Evolutionary conservation across 768 basidiomycete genomes (phyloP).

Genomic region (Tricholoma bakamatsutake): DNA sequence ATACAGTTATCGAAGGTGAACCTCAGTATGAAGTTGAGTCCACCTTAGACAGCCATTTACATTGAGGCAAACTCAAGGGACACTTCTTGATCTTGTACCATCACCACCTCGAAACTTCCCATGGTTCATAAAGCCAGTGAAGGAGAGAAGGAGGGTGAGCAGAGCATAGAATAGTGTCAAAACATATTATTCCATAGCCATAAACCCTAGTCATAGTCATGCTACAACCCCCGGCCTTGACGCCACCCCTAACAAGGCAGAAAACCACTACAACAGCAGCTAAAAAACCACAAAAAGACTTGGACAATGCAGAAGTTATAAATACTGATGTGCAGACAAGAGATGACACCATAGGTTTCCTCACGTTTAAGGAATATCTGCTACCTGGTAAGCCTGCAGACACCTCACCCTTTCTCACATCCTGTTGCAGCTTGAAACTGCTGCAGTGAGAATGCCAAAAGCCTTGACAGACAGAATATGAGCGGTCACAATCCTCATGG

Average conservation of each 20-base stretch:
- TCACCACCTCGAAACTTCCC: too few species aligned
- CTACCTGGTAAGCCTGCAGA: not conserved
- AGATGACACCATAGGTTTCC: not conserved
- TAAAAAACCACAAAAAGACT: not conserved
- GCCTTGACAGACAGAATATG: not conserved
- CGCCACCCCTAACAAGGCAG: not conserved
- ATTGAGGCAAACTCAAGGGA: too few species aligned
- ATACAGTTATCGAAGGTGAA: too few species aligned
- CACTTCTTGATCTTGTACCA: too few species aligned
- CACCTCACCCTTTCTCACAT: not conserved
- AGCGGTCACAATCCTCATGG: not conserved
- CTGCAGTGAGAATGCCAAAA: not conserved
- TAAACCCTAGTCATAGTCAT: not conserved
- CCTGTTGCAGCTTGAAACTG: not conserved
- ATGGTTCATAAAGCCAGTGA: not conserved
- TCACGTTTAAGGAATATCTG: not conserved
- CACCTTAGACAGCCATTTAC: too few species aligned
- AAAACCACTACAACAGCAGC: not conserved
- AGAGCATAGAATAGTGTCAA: not conserved
- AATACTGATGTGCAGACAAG: not conserved
- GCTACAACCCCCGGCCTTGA: not conserved
- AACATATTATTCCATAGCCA: not conserved
- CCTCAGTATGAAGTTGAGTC: too few species aligned
- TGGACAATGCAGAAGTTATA: not conserved
- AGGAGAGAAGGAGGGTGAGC: not conserved